phyloP scores from a whole-genome alignment of 441 rosid genomes.

The Biscutella auriculata region DNA sequence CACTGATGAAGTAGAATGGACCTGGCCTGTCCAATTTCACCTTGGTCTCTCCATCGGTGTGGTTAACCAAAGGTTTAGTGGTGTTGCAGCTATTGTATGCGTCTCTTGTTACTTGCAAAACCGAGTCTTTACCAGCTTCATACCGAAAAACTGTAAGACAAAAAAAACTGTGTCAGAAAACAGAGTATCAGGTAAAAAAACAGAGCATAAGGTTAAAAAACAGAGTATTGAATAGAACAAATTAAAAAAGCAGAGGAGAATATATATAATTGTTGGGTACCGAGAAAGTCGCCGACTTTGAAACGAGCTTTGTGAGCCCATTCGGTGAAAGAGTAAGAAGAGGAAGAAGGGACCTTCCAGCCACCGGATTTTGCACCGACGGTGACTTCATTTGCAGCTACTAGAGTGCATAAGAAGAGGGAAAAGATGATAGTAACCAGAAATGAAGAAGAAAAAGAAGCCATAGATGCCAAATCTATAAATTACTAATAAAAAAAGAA shows the following conservation, averaged over 20 bases:
- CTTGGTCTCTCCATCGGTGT: conserved; percentile 35
- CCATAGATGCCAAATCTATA: too few species aligned
- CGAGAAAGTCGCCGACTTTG: conserved; percentile 56
- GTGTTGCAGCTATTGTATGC: conserved; percentile 32
- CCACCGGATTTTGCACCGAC: conserved; percentile 19
- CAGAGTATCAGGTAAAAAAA: conserved; percentile 3
- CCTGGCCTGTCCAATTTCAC: conserved; percentile 32
- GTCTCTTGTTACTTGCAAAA: conserved; percentile 33
- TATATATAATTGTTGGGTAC: too few species aligned
- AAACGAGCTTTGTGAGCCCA: conserved; percentile 74
- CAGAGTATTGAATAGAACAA: not conserved
- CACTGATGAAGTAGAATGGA: conserved; percentile 47
- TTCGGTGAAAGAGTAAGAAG: conserved; percentile 47
- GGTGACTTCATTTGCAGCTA: conserved; percentile 22
- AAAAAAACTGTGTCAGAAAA: not conserved
- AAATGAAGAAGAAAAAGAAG: too few species aligned
- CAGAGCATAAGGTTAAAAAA: not conserved
- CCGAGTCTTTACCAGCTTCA: conserved; percentile 47
- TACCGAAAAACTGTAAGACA: conserved; percentile 48
- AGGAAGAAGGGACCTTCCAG: conserved; percentile 22
- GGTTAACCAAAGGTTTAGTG: conserved; percentile 22
- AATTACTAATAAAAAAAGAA: too few species aligned
- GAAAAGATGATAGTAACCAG: too few species aligned
- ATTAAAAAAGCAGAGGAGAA: not conserved
- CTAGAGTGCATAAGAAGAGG: too few species aligned